Evolutionary conservation across 148 eudicot species (phyloP).

Genomic region (Gaultheria prostrata): DNA sequence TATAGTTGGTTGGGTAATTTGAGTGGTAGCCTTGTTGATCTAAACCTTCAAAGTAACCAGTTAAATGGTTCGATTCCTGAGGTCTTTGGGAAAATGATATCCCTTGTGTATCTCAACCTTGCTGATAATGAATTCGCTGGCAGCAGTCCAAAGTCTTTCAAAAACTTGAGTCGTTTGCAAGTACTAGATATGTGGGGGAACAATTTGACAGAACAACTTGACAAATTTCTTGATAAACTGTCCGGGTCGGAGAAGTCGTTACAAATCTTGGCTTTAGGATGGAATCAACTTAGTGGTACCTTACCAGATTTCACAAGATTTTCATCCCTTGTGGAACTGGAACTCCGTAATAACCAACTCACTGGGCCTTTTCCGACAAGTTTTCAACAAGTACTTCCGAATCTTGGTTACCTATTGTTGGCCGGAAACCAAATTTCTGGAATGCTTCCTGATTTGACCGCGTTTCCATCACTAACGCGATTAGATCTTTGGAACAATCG

Average conservation of each 20-base stretch:
- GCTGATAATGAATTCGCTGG: constrained; percentile 7
- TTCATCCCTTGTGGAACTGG: background rate
- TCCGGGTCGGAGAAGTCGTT: background rate
- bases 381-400: background rate
- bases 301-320: constrained; percentile 13
- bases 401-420: background rate
- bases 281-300: background rate
- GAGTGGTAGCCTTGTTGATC: constrained; percentile 1
- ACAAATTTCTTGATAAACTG: background rate
- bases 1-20: constrained; percentile 24
- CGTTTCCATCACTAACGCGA: constrained; percentile 12
- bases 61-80: constrained; percentile 15
- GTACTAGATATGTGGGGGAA: background rate
- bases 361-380: background rate
- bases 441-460: constrained; percentile 11
- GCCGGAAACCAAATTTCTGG: constrained; percentile 11
- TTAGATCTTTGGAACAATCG: constrained; percentile 17
- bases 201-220: background rate
- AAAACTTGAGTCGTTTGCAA: constrained; percentile 2
- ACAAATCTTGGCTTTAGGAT: background rate
- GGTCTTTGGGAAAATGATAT: constrained; percentile 2
- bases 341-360: background rate
- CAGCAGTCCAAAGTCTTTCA: background rate
- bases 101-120: background rate
- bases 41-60: background rate